These are phyloP conservation scores for Coffea canephora DNA, from an alignment of 257 asterid genomes.

Conservation along the genomic window DNA sequence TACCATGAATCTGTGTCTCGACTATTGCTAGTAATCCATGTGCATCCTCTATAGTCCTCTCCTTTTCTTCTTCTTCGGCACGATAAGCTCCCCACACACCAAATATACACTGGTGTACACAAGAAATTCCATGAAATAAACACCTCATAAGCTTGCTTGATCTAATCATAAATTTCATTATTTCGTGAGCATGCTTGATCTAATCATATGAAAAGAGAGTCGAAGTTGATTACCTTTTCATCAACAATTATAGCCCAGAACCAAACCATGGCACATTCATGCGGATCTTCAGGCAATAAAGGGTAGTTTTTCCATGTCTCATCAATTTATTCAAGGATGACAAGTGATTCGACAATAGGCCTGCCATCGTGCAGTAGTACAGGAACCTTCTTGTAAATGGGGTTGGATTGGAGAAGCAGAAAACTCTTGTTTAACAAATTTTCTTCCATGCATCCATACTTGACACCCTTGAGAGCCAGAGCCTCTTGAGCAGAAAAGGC, in stretches of 20 bases:
- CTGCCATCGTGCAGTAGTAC: conserved; percentile 37
- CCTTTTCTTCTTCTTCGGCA: conserved; percentile 33
- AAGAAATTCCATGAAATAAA: neutral
- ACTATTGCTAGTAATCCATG: conserved; percentile 21
- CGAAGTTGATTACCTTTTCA: conserved; percentile 34
- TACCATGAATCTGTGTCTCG: conserved; percentile 44
- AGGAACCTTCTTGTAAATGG: conserved; percentile 49
- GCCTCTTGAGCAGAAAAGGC: conserved; percentile 43
- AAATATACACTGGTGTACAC: conserved; percentile 21
- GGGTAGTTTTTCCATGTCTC: conserved; percentile 38
- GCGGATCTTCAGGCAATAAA: conserved; percentile 40
- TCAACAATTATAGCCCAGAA: conserved; percentile 54
- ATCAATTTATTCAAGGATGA: conserved; percentile 47
- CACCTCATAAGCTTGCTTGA: neutral
- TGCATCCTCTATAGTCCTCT: conserved; percentile 30
- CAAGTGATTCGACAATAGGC: conserved; percentile 37
- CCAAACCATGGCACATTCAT: conserved; percentile 41
- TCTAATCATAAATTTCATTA: neutral
- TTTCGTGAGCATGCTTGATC: neutral
- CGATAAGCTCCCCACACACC: conserved; percentile 32
- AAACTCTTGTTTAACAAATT: conserved; percentile 39
- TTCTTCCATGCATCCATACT: conserved; percentile 35
- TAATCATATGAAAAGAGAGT: neutral
- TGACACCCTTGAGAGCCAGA: conserved; percentile 39
- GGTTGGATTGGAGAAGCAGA: conserved; percentile 44